phyloP scores from a whole-genome alignment of 148 eudicot species.

The Chenopodium berlandieri region DNA sequence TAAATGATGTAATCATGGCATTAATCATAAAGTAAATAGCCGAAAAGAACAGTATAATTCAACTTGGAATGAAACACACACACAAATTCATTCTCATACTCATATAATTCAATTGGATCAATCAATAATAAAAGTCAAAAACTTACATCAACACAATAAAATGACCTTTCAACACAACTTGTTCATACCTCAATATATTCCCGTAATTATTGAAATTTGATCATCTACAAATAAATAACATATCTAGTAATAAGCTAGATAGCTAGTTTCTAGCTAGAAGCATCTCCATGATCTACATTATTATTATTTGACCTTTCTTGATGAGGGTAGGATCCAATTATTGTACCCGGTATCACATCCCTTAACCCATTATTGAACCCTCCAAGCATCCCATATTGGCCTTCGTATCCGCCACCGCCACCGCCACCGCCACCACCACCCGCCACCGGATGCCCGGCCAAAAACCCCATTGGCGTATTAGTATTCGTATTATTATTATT shows the following conservation, averaged over 20 bases:
- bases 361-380: conserved; percentile 23
- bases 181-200: neutral
- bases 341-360: conserved; percentile 8
- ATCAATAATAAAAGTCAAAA: neutral
- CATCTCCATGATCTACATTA: conserved; percentile 24
- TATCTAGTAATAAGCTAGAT: neutral
- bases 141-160: conserved; percentile 14
- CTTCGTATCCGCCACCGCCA: conserved; percentile 25
- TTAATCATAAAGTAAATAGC: neutral
- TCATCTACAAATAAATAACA: neutral
- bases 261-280: conserved; percentile 23
- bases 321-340: conserved; percentile 22
- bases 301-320: conserved; percentile 28
- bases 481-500: neutral
- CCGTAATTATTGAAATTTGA: neutral
- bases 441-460: conserved; percentile 11
- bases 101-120: neutral
- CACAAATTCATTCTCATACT: neutral
- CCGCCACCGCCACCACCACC: conserved; percentile 21
- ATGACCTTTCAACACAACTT: conserved; percentile 1
- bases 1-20: neutral
- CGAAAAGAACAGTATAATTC: neutral
- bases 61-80: neutral
- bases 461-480: conserved; percentile 5
- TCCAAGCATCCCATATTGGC: conserved; percentile 24